Evolutionary conservation across 306 rosid genomes (phyloP), one percentile per base, ranked within the genome.

Genomic region (Geum urbanum): DNA sequence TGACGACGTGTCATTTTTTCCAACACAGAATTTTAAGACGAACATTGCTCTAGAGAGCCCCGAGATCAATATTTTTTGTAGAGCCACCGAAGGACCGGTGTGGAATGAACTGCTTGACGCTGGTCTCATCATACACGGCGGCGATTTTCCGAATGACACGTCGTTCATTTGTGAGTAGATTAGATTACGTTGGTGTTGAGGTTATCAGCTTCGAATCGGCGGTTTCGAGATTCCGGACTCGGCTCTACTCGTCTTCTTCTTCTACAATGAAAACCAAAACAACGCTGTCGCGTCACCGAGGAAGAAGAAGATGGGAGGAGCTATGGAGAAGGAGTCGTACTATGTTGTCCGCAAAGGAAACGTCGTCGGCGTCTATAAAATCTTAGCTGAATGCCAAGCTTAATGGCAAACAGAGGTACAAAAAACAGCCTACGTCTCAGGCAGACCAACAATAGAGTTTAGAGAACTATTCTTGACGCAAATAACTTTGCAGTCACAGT

Each of bases 271-370:
- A 59, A 12, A 87, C 3, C 15, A 83, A 71, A 63, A 35, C 35
- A 69, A 13, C 63, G 18, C 20, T 66, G 63, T 70, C 87, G 22
- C 52, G 27, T 75, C 69, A 64, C 66, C 52, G 70, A 80, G 47
- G 76, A 86, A 83, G 63, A 80, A 55, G 75, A 86, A 85, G 62
- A 1, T 48, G 79, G 83, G 66, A 69, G 77, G 4, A 49, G 77
- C 11, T 9, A 79, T 84, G 92, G 86, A 86, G 92, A 90, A 61
- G 80, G 85, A 43, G 82, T 77, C 44, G 92, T 83, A 12, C 80
- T 94, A 74, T 27, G 96, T 92, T 0, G 96, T 92, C 32, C 84
- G 98, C 8, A 92, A 90, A 67, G 98, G 97, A 54, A 96, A 90
- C 55, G 54, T 88, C 45, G 79, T 92, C 41, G 98, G 98, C 8